Percentiles rank a stretch among this genome's conserved stretches.
phyloP scores from a whole-genome alignment of 208 protist genomes.

The Kentomonas sorsogonicus region DNA sequence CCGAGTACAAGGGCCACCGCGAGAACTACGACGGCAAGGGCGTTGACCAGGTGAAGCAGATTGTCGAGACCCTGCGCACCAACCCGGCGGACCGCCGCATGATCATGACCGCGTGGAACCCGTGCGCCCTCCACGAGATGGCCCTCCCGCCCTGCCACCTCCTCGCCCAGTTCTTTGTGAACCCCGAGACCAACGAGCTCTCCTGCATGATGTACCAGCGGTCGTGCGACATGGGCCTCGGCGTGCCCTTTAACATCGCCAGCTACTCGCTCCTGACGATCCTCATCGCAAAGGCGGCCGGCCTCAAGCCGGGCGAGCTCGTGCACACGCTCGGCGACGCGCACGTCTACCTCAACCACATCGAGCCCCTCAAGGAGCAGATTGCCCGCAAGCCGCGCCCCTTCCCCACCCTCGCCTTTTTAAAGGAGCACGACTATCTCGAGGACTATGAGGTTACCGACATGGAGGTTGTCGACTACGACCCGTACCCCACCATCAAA shows the following conservation, averaged over 20 bases:
- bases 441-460: constrained; percentile 93
- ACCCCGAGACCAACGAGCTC: constrained; percentile 81
- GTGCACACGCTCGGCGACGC: constrained; percentile 97
- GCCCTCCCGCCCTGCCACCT: constrained; percentile 98
- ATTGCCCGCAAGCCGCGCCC: constrained; percentile 83
- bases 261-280: constrained; percentile 96
- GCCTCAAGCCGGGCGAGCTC: constrained; percentile 94
- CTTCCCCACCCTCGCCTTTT: constrained; percentile 90
- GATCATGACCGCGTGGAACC: constrained; percentile 98
- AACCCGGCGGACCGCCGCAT: constrained; percentile 95
- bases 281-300: constrained; percentile 89
- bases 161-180: constrained; percentile 96
- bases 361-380: constrained; percentile 95
- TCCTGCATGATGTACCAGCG: constrained; percentile 94
- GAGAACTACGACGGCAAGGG: constrained; percentile 92
- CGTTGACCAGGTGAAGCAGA: constrained; percentile 94
- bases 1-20: constrained; percentile 83
- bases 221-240: constrained; percentile 96
- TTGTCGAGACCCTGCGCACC: constrained; percentile 89
- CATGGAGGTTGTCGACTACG: constrained; percentile 94
- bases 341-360: constrained; percentile 98
- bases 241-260: constrained; percentile 99
- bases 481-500: constrained; percentile 92
- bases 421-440: constrained; percentile 64
- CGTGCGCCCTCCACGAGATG: constrained; percentile 91